Evolutionary conservation across 1,284 basidiomycete species (phyloP).

Genomic region (Ustilago curta): DNA sequence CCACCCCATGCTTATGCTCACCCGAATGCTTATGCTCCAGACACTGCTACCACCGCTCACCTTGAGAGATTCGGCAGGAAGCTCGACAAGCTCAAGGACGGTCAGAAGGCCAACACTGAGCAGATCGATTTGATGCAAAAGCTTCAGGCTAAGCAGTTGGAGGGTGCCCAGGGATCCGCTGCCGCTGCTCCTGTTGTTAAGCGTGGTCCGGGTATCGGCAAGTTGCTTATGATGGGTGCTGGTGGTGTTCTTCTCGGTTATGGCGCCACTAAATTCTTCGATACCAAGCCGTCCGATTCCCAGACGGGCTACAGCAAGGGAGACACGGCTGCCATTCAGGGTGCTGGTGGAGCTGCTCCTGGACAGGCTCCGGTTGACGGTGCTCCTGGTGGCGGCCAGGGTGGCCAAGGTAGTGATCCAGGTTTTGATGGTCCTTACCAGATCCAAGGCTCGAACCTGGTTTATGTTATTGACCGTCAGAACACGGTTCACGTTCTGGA

Average conservation of each 20-base stretch:
- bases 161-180: background rate
- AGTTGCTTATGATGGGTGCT: background rate
- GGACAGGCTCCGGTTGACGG: conserved; percentile 24
- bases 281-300: conserved; percentile 38
- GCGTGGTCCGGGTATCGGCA: conserved; percentile 4
- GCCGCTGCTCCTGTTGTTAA: conserved; percentile 6
- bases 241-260: conserved; percentile 17
- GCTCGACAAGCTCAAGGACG: conserved; percentile 7
- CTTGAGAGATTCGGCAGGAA: conserved; percentile 4
- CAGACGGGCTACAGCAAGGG: conserved; percentile 14
- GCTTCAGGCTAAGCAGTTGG: conserved; percentile 24
- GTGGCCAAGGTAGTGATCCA: too few species aligned
- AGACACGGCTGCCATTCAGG: conserved; percentile 31
- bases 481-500: background rate
- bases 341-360: conserved; percentile 19
- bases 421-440: background rate
- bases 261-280: conserved; percentile 24
- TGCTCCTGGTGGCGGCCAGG: background rate
- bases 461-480: background rate
- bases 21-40: background rate
- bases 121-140: conserved; percentile 26
- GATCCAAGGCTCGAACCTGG: background rate
- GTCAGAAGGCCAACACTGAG: background rate
- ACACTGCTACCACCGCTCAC: conserved; percentile 8
- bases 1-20: background rate